phyloP scores from a whole-genome alignment of 257 asterid species.

The Buddleja alternifolia region DNA sequence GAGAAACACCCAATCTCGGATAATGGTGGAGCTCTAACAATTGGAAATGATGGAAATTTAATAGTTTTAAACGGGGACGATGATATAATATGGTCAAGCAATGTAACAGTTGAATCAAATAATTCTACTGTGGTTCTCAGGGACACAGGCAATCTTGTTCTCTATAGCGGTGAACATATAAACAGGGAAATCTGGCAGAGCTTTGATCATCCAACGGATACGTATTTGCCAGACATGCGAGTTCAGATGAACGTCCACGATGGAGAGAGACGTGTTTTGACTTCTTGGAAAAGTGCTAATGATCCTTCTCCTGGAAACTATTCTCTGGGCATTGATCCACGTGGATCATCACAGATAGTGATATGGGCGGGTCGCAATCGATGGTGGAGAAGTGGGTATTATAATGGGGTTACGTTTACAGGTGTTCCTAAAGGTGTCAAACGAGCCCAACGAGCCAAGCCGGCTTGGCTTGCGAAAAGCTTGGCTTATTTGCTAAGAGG shows the following conservation, averaged over 20 bases:
- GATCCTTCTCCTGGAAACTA: conserved; percentile 75
- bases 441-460: too few relatives aligned
- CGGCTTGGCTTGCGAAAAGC: too few relatives aligned
- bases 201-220: conserved; percentile 61
- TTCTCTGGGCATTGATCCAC: conserved; percentile 68
- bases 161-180: neutral
- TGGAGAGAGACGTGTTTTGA: conserved; percentile 45
- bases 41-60: conserved; percentile 48
- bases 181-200: conserved; percentile 50
- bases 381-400: conserved; percentile 82
- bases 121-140: conserved; percentile 47
- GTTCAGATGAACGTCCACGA: conserved; percentile 27
- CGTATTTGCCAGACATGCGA: conserved; percentile 64
- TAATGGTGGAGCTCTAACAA: conserved; percentile 40
- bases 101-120: conserved; percentile 23
- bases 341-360: conserved; percentile 75
- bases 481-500: too few relatives aligned
- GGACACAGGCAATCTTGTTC: conserved; percentile 55
- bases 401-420: conserved; percentile 50
- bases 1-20: conserved; percentile 59
- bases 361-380: conserved; percentile 67
- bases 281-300: conserved; percentile 54
- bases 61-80: conserved; percentile 40
- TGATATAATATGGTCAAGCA: conserved; percentile 47
- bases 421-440: too few relatives aligned